These are phyloP conservation scores for Penicillium bovifimosum DNA, from an alignment of 495 filamentous ascomycete genomes.

Conservation along the genomic window DNA sequence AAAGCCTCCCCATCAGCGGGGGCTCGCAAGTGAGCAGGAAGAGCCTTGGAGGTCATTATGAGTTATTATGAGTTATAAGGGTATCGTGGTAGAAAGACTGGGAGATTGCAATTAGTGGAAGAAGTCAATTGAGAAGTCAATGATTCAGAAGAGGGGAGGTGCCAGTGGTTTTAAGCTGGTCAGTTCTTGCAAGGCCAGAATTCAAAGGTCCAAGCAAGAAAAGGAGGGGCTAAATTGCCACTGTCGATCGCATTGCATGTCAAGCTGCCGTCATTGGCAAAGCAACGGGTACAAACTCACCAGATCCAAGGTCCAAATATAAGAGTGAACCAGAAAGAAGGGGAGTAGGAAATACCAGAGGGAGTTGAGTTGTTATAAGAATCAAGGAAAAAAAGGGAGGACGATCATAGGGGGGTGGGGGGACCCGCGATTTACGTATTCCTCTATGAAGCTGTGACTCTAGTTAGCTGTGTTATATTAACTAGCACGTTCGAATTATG, in stretches of 20 bases:
- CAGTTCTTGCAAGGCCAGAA: no score
- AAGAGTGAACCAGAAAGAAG: slow-evolving; percentile 2
- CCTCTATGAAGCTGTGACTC: no score
- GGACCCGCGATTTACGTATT: slow-evolving; percentile 18
- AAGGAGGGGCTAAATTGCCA: slow-evolving; percentile 29
- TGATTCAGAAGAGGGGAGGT: no score
- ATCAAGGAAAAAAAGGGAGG: slow-evolving; percentile 12
- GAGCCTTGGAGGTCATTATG: slow-evolving; percentile 65
- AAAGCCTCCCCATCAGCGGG: slow-evolving; percentile 48
- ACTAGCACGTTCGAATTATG: no score
- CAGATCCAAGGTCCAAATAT: slow-evolving; percentile 2
- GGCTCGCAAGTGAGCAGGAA: slow-evolving; percentile 77
- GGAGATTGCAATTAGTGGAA: background rate
- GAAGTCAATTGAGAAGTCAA: no score
- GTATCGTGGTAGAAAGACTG: background rate
- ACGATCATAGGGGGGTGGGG: slow-evolving; percentile 9
- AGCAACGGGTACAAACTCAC: slow-evolving; percentile 4
- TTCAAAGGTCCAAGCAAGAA: background rate
- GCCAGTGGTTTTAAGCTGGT: no score
- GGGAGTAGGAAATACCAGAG: slow-evolving; percentile 3
- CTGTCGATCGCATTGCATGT: slow-evolving; percentile 26
- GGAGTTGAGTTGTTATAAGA: background rate
- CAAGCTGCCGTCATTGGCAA: slow-evolving; percentile 35
- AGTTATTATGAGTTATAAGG: background rate
- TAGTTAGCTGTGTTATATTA: no score